Evolutionary conservation across 2,329 filamentous ascomycete genomes (phyloP), one percentile per base, ranked within the genome.

Genomic region (Nemania sp.): DNA sequence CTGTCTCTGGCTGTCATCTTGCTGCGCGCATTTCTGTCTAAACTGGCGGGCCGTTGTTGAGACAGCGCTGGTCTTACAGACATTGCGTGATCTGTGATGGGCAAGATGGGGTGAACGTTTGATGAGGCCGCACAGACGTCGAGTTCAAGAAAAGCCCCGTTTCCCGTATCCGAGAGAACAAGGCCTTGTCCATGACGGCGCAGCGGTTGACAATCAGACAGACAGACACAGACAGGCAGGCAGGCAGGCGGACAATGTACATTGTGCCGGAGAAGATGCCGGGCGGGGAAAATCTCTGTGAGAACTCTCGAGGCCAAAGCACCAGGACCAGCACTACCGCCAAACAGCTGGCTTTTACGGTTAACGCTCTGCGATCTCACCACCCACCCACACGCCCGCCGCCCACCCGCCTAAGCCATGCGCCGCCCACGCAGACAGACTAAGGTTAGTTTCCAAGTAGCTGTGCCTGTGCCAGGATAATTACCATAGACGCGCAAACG

Each of bases 81-180:
- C 67, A 68, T 47, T 63, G 72, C 73, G 62, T 74, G 72, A 72
- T 73, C 66, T 71, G 70, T 70, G 73, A 66, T 72, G 66, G 62
- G 43, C 53, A 51, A 55, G 57, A 55, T 54, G 67, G 68, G 68
- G 56, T 68, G 66, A 52, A 70, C 56, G 69, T 70, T 64, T 66
- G 69, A 73, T 66, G 69, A 74, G 68, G 70, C 71, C 76, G 77
- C 77, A 78, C 75, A 77, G 77, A 77, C 77, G 57, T 74, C 73
- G 70, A 65, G 68, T 72, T 73, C 69, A 70, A 71, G 68, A 75
- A 71, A 74, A 73, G 69, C 74, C 75, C 72, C 73, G 68, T 74
- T 70, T 74, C 70, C 72, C 75, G 73, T 70, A 65, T 70, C 72
- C 70, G 70, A 68, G 70, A 62, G 71, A 70, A 76, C 70, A 76